These are phyloP conservation scores for Fusarium haematococcum DNA, from an alignment of 2,329 filamentous ascomycete genomes.

Conservation along the genomic window DNA sequence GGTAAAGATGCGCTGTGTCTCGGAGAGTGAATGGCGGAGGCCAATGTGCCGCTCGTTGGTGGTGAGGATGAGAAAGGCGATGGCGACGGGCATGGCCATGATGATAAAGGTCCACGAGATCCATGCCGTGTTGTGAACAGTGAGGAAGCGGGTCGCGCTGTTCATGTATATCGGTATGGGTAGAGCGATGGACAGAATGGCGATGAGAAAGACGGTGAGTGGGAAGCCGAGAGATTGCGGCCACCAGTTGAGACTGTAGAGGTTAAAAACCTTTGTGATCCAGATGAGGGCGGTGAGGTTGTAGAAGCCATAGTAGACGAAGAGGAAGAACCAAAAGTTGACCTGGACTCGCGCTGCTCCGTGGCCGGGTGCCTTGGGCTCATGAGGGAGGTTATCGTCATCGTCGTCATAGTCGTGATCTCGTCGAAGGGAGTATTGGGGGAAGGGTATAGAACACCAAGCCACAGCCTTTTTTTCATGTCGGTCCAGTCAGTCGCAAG, in stretches of 20 bases:
- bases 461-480: slow-evolving; percentile 62
- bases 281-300: slow-evolving; percentile 75
- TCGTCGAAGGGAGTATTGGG: slow-evolving; percentile 67
- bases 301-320: slow-evolving; percentile 78
- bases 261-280: slow-evolving; percentile 79
- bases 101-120: slow-evolving; percentile 77
- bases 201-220: slow-evolving; percentile 71
- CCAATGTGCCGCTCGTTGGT: slow-evolving; percentile 73
- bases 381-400: slow-evolving; percentile 45
- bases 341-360: slow-evolving; percentile 72
- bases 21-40: slow-evolving; percentile 70
- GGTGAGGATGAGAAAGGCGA: slow-evolving; percentile 73
- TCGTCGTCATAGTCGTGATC: slow-evolving; percentile 59
- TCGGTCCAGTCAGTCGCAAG: slow-evolving; percentile 13
- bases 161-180: slow-evolving; percentile 71
- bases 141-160: slow-evolving; percentile 64
- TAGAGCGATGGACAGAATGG: slow-evolving; percentile 67
- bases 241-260: slow-evolving; percentile 80
- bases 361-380: slow-evolving; percentile 67
- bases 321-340: slow-evolving; percentile 79
- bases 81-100: slow-evolving; percentile 76
- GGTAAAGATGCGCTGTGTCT: slow-evolving; percentile 76
- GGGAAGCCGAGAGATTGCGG: slow-evolving; percentile 73
- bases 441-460: slow-evolving; percentile 75
- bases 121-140: slow-evolving; percentile 74